These are phyloP conservation scores for Verbena officinalis DNA, from an alignment of 257 asterid genomes.

Conservation along the genomic window DNA sequence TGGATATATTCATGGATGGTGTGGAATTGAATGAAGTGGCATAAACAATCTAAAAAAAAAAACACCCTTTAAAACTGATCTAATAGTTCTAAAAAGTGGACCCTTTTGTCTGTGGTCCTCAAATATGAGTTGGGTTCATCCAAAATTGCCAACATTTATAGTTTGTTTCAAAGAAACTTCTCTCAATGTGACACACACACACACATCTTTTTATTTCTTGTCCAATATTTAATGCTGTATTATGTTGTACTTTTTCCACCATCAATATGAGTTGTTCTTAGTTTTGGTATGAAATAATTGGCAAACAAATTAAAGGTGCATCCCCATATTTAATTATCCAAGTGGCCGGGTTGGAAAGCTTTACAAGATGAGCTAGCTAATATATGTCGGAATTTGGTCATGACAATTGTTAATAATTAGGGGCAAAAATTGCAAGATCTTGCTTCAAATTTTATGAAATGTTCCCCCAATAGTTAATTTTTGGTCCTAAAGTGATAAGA, in stretches of 20 bases:
- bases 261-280: conserved; percentile 23
- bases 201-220: conserved; percentile 12
- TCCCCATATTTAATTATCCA: conserved; percentile 30
- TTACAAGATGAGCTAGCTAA: conserved; percentile 7
- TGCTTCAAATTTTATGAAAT: neutral
- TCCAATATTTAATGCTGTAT: conserved; percentile 18
- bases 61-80: conserved; percentile 20
- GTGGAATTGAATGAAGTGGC: conserved; percentile 15
- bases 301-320: conserved; percentile 26
- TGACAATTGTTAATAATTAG: neutral
- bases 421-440: neutral
- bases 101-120: conserved; percentile 48
- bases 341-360: conserved; percentile 5
- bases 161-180: conserved; percentile 24
- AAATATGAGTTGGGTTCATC: conserved; percentile 29
- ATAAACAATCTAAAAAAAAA: conserved; percentile 13
- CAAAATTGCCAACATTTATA: conserved; percentile 29
- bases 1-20: conserved; percentile 17
- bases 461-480: neutral
- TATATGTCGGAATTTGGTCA: conserved; percentile 16
- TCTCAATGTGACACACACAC: conserved; percentile 15
- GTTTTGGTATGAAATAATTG: conserved; percentile 27
- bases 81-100: conserved; percentile 34
- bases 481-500: neutral
- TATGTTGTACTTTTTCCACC: conserved; percentile 28